Base-by-base conservation (phyloP, 1,284 basidiomycete species). In the Rhodofomes roseus region DNA sequence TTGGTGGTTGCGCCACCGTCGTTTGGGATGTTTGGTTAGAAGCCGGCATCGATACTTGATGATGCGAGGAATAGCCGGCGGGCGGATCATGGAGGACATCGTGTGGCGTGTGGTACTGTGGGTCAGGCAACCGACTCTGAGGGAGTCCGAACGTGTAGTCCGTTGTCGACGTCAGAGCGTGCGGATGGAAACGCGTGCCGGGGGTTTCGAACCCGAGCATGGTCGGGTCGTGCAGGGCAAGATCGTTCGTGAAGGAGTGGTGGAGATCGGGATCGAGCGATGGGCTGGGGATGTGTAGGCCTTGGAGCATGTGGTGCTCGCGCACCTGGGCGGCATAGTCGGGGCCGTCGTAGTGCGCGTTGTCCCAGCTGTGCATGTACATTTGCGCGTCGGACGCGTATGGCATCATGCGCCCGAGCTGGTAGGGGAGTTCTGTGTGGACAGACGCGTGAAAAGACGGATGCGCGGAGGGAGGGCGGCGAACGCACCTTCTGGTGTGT, bases 401-500 rank as follows among this genome's bases (percentile, higher is more conserved):
- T 36, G 56, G 56, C 40, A 53, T 16, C 29, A 31, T 34, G 25
- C 36, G 25, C 1, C 50, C 40, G 29, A 56, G 27, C 16, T 29
- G 43, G 29, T 41, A 43, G 2, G 54, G 54, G 36, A 56, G 40
- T 46, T 56, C 54, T 56, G 27, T 7, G 48, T 16, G 36, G 6
- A 31, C 52, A 1, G 74, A 72, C 71, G 71, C 63, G 61, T 60
- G 52, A 61, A 58, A 54, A 57, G 60, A 54, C 14, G 31, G n/a
- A 22, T 20, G 55, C 54, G 43, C 41, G 40, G 59, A 63, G 43
- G 57, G 66, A 65, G 65, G 64, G 64, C 61, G 60, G 60, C 58
- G 66, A 52, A 71, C 74, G 63, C 68, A 76, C 76, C 69, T 60
- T 72, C 69, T 63, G 78, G 74, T 67, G 77, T 74, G 71, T 81